Evolutionary conservation across 306 rosid genomes (phyloP), one percentile per base, ranked within the genome.

Genomic region (Cicer bijugum): DNA sequence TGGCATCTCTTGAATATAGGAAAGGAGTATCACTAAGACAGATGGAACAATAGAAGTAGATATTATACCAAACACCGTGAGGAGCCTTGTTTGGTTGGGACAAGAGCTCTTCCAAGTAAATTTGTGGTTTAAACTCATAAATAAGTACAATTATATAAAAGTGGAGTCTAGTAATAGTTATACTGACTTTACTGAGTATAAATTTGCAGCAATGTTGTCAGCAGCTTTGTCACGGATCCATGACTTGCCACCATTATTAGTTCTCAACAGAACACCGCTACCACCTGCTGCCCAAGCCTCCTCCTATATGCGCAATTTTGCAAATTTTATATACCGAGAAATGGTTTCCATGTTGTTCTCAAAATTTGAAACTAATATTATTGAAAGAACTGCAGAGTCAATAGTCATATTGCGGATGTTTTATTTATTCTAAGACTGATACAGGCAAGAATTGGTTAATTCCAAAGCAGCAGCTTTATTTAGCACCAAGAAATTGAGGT

Each of bases 271-370:
- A 73, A 94, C 40, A 59, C 98, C 98, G 80, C 98, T 94, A 79
- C 98, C 98, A 33, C 98, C 98, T 14, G 98, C 98, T 56, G 97
- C 98, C 98, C 98, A 94, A 63, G 98, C 98, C 88, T 94, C 98
- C 0, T 88, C 97, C 98, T 89, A 88, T 61, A 85, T 55, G 39
- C 64, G 64, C 15, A 52, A 78, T 43, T 43, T 63, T 59, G 17
- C 69, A 78, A 57, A 46, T 42, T 59, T 17, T 68, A 56, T 39
- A 77, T 39, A 75, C 28, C 42, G 11, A 9, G 12, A 46, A 55
- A 58, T 43, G 48, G 62, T 51, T 60, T 65, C 33, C 23, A 19
- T 20, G 20, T 57, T 48, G 16, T 69, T 69, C 75, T 48, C 58
- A 69, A 56, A 28, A 59, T 33, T 48, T 3, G 33, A 59, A 66